Conservation (phyloP, 2,329 filamentous ascomycete species). For the Tolypocladium tropicale region DNA sequence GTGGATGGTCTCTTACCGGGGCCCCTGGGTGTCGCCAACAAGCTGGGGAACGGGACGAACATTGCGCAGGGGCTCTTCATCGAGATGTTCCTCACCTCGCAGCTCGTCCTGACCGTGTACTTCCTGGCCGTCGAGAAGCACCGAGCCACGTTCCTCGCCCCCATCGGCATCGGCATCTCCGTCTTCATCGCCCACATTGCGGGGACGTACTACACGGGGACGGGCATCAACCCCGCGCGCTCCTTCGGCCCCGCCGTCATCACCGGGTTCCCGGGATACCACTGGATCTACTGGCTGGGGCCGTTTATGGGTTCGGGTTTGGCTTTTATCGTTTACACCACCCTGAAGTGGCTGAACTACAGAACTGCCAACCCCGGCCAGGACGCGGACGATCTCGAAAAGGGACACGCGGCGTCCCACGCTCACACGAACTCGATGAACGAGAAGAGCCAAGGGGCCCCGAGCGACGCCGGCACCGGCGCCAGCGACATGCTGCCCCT, state of each 20-base stretch:
- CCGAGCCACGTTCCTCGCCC: conserved; percentile 59
- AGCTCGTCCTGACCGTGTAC: conserved; percentile 54
- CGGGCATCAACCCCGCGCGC: conserved; percentile 39
- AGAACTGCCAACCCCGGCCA: conserved; percentile 39
- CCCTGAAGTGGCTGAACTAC: conserved; percentile 42
- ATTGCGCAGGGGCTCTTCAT: conserved; percentile 52
- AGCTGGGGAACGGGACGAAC: conserved; percentile 38
- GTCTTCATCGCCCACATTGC: conserved; percentile 50
- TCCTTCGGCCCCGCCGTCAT: conserved; percentile 39
- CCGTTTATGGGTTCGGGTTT: conserved; percentile 38
- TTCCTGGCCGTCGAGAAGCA: conserved; percentile 68
- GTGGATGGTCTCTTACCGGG: conserved; percentile 49
- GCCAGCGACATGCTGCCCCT: not conserved
- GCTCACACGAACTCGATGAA: not conserved
- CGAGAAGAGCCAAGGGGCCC: not conserved
- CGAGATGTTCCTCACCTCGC: conserved; percentile 54
- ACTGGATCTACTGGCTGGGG: conserved; percentile 47
- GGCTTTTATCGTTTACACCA: conserved; percentile 37
- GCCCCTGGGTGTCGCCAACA: conserved; percentile 43
- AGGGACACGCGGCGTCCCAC: not conserved
- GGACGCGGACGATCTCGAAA: conserved; percentile 26
- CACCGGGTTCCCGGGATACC: conserved; percentile 31
- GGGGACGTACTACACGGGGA: conserved; percentile 36
- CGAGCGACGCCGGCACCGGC: not conserved
- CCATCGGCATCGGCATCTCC: conserved; percentile 60